Conservation (phyloP, 352 stramenopile genomes). For the Phytophthora megakarya region DNA sequence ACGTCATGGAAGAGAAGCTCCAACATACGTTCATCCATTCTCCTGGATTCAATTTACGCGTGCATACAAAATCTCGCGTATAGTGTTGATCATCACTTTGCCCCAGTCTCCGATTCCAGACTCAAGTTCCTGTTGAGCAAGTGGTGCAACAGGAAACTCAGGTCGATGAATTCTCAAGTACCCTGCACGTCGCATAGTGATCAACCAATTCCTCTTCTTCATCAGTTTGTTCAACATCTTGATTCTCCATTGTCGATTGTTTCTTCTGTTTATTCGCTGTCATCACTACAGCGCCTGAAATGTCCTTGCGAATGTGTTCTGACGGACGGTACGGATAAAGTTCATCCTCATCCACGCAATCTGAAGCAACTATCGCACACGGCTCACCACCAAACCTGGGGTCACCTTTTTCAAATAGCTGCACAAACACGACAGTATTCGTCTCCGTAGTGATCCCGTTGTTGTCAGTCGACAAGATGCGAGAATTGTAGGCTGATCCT, state of each 20-base stretch:
- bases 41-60: not conserved
- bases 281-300: constrained; percentile 33
- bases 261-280: constrained; percentile 24
- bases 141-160: constrained; percentile 18
- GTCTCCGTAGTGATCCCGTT: constrained; percentile 25
- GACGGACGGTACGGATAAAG: constrained; percentile 31
- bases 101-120: constrained; percentile 24
- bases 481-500: constrained; percentile 30
- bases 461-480: constrained; percentile 24
- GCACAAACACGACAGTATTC: constrained; percentile 32
- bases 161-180: constrained; percentile 21
- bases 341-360: constrained; percentile 41
- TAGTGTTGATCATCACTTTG: constrained; percentile 30
- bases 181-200: constrained; percentile 21
- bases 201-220: constrained; percentile 9
- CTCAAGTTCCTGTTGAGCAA: constrained; percentile 21
- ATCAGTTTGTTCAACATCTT: not conserved
- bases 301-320: constrained; percentile 36
- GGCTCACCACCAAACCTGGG: constrained; percentile 12
- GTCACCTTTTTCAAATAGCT: constrained; percentile 23
- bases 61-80: constrained; percentile 26
- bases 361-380: constrained; percentile 33
- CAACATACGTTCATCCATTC: no score
- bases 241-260: not conserved
- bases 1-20: not conserved